phyloP scores from a whole-genome alignment of 1,139 yeast genomes.

The Kurtzmaniella quercitrusa region DNA sequence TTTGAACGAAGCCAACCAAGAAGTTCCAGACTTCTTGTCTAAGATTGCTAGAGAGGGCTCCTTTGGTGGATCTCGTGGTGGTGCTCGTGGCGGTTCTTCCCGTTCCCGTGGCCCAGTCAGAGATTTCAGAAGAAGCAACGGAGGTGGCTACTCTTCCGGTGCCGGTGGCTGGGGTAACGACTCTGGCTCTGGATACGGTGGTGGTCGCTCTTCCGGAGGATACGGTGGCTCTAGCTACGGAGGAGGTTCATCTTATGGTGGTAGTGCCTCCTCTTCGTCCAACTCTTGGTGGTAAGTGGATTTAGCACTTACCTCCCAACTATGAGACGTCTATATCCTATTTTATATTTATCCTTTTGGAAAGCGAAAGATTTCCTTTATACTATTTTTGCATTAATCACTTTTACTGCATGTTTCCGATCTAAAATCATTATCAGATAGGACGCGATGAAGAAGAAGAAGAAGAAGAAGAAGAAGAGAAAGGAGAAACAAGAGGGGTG shows the following conservation, averaged over 20 bases:
- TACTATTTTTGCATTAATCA: constrained; percentile 21
- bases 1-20: constrained; percentile 95
- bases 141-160: constrained; percentile 27
- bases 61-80: constrained; percentile 47
- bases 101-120: constrained; percentile 50
- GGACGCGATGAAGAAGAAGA: constrained; percentile 3
- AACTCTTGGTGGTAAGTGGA: constrained; percentile 40
- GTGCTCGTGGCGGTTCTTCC: constrained; percentile 47
- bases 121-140: constrained; percentile 53
- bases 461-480: neutral
- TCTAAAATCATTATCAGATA: constrained; percentile 6
- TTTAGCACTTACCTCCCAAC: constrained; percentile 7
- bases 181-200: constrained; percentile 14
- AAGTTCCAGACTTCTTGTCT: constrained; percentile 84
- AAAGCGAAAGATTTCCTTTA: constrained; percentile 12
- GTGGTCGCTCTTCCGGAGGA: constrained; percentile 15
- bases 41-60: constrained; percentile 77
- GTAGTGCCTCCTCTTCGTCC: constrained; percentile 27
- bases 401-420: constrained; percentile 14
- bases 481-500: constrained; percentile 12
- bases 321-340: constrained; percentile 2
- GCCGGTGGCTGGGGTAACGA: constrained; percentile 21
- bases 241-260: constrained; percentile 25
- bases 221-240: constrained; percentile 17
- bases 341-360: constrained; percentile 1